Percentiles rank a stretch among this genome's conserved stretches.
phyloP scores from a whole-genome alignment of 192 early-diverging fungal species.

The Entrophospora sp. region DNA sequence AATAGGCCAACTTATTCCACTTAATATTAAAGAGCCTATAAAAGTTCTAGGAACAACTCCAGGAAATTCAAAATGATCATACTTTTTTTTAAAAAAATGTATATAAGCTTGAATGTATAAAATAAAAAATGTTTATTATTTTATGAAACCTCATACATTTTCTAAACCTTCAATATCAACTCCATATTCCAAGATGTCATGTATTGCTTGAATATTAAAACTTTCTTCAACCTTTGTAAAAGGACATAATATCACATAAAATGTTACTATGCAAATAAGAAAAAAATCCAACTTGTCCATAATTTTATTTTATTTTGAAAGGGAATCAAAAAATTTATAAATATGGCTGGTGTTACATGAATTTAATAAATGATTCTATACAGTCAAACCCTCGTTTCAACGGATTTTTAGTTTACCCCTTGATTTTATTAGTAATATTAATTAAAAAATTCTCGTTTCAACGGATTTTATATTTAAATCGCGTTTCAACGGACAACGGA shows the following conservation, averaged over 20 bases:
- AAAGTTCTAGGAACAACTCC: slow-evolving; percentile 95
- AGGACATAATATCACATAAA: slow-evolving; percentile 45
- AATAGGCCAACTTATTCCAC: slow-evolving; percentile 39
- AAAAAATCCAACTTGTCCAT: slow-evolving; percentile 16
- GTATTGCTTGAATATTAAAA: slow-evolving; percentile 88
- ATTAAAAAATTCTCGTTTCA: no score
- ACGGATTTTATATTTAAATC: no score
- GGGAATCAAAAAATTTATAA: no score
- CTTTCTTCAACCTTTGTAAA: slow-evolving; percentile 97
- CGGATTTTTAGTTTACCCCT: no score
- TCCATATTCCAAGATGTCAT: slow-evolving; percentile 72
- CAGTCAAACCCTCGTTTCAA: no score
- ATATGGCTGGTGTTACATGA: no score
- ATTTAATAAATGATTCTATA: no score
- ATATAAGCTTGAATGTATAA: not conserved
- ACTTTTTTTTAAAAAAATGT: slow-evolving; percentile 27
- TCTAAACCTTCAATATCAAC: slow-evolving; percentile 22
- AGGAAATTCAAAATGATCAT: slow-evolving; percentile 86
- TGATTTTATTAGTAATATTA: no score
- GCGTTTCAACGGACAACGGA: no score
- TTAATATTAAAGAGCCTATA: slow-evolving; percentile 67
- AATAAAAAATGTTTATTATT: not conserved
- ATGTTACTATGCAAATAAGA: slow-evolving; percentile 12
- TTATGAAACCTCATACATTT: slow-evolving; percentile 16
- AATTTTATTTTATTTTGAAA: no score